Evolutionary conservation across 2,329 filamentous ascomycete species (phyloP), one percentile per base, ranked within the genome.

Genomic region (Colletotrichum abscissum): DNA sequence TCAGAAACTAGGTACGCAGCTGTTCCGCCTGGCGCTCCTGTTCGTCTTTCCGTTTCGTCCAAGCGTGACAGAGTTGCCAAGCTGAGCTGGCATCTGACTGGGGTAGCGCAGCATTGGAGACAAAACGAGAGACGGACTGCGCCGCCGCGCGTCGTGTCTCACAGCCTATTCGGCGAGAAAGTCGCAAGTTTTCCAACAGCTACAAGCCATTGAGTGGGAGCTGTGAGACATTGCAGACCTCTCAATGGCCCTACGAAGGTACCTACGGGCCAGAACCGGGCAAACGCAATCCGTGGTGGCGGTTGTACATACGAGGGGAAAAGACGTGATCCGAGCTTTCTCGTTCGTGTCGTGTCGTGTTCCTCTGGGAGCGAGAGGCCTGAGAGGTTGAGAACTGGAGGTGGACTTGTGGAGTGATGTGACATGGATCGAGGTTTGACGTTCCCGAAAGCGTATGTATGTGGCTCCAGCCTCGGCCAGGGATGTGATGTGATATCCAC

Each of bases 91-190:
- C 35, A 35, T 46, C n/a, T 28, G 26, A 28, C 33, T 24, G 19
- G 49, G 67, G 24, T 26, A 38, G 59, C 22, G 33, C 46, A 60
- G 24, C 28, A 24, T 54, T 42, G 30, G 55, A 54, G 3, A 63
- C 19, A 22, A 5, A 56, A 19, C 12, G 24, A 33, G 54, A 64
- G 56, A 58, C 30, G 52, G n/a, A 62, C 59, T 42, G 33, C 33
- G 58, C 5, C 56, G 72, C 72, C 72, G 69, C 72, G 72, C 72
- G 69, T 73, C 72, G 64, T 70, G 70, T 68, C 69, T 74, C 69
- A 42, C 30, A 11, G 66, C 35, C 56, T 69, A 24, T 24, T 35
- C 33, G 16, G 60, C 60, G n/a, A 42, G 38, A 42, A 33, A 33
- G n/a, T 16, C 30, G 16, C n/a, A 46, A 16, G 60, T 28, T 38